Percentiles rank a stretch among this genome's conserved stretches.
Evolutionary conservation across 2,329 filamentous ascomycete species (phyloP).

Genomic region (Taxawa tesnikishii): DNA sequence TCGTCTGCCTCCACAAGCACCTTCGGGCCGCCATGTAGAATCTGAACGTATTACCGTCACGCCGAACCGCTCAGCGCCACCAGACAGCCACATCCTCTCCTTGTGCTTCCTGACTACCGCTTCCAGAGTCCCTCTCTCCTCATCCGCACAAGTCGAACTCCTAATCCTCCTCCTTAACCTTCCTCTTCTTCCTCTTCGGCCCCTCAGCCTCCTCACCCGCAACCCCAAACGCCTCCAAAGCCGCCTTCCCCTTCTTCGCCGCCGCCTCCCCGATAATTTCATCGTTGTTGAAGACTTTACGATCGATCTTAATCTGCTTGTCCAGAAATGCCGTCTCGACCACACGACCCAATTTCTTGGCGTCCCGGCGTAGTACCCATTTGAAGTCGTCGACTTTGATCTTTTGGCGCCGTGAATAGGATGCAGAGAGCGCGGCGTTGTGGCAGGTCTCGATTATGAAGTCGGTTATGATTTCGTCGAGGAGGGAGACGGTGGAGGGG

Average conservation of each 20-base stretch:
- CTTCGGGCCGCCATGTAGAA: too few species aligned
- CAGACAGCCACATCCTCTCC: background rate
- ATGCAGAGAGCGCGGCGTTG: slow-evolving; percentile 72
- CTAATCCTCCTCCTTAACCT: slow-evolving; percentile 11
- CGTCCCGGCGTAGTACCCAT: slow-evolving; percentile 79
- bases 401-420: slow-evolving; percentile 82
- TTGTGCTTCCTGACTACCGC: background rate
- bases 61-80: too few species aligned
- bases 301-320: slow-evolving; percentile 68
- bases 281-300: slow-evolving; percentile 60
- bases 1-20: too few species aligned
- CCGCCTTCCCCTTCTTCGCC: slow-evolving; percentile 24
- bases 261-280: slow-evolving; percentile 41
- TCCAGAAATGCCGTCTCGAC: slow-evolving; percentile 84
- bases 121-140: too few species aligned
- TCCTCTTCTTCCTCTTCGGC: slow-evolving; percentile 18
- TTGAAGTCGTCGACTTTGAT: slow-evolving; percentile 98
- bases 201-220: slow-evolving; percentile 37
- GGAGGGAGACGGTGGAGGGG: slow-evolving; percentile 68
- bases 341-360: slow-evolving; percentile 75
- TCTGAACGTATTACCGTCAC: too few species aligned
- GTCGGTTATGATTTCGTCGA: slow-evolving; percentile 93
- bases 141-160: too few species aligned
- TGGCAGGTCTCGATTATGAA: slow-evolving; percentile 92
- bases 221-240: slow-evolving; percentile 50